These are phyloP conservation scores for Ganoderma boninense DNA, from an alignment of 1,284 basidiomycete species.

Conservation along the genomic window DNA sequence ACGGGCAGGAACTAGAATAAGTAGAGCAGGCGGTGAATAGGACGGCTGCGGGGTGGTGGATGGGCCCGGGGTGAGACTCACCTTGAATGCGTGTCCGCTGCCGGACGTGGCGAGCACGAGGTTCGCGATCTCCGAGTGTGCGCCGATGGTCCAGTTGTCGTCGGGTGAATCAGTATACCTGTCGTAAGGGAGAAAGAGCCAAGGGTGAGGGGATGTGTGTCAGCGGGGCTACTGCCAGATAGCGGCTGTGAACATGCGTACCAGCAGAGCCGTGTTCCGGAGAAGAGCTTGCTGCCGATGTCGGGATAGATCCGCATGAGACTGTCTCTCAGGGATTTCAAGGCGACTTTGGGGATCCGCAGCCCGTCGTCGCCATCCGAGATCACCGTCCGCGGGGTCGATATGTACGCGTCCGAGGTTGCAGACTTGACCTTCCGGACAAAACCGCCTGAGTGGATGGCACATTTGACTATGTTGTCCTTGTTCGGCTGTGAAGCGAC, in stretches of 20 bases:
- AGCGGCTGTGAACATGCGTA: slow-evolving; percentile 44
- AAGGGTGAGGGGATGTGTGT: slow-evolving; percentile 35
- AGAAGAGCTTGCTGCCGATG: slow-evolving; percentile 73
- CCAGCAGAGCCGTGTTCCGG: slow-evolving; percentile 84
- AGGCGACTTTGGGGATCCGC: slow-evolving; percentile 65
- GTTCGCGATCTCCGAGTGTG: slow-evolving; percentile 61
- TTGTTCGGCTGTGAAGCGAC: slow-evolving; percentile 66
- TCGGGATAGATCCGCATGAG: slow-evolving; percentile 75
- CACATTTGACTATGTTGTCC: slow-evolving; percentile 77
- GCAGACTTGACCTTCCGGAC: slow-evolving; percentile 49
- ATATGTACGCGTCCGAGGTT: slow-evolving; percentile 46
- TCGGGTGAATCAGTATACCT: slow-evolving; percentile 83
- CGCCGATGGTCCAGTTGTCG: slow-evolving; percentile 83
- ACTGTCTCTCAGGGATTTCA: slow-evolving; percentile 57
- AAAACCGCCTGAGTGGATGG: slow-evolving; percentile 74
- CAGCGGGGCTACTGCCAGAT: background rate
- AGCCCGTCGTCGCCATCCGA: slow-evolving; percentile 65
- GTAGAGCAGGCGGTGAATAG: background rate
- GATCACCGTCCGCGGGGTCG: slow-evolving; percentile 70
- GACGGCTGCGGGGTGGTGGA: background rate
- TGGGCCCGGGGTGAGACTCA: slow-evolving; percentile 34
- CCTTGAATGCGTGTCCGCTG: slow-evolving; percentile 88
- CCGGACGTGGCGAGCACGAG: slow-evolving; percentile 80
- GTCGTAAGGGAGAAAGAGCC: too few species aligned
- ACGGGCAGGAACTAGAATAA: slow-evolving; percentile 78